These are phyloP conservation scores for Anastatica hierochuntica DNA, from an alignment of 345 rosid genomes.

Conservation along the genomic window DNA sequence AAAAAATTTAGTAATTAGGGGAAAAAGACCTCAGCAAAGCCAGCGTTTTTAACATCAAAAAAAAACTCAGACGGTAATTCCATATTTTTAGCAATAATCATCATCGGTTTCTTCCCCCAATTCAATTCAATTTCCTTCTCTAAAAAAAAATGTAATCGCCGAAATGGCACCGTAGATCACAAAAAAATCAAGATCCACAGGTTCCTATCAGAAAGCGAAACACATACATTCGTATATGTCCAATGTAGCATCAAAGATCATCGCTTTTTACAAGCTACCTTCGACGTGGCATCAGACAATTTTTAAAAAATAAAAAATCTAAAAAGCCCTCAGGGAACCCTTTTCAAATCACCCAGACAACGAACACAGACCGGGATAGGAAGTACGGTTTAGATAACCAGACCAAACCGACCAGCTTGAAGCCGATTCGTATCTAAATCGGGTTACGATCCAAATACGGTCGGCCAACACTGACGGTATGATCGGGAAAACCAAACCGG, in stretches of 20 bases:
- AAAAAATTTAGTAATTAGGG: too few relatives aligned
- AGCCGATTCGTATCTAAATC: too few relatives aligned
- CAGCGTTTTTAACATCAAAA: conserved; percentile 23
- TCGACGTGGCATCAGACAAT: conserved; percentile 52
- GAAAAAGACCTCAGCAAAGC: conserved; percentile 22
- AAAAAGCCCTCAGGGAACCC: conserved; percentile 17
- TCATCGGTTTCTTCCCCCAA: neutral
- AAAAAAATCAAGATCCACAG: conserved; percentile 26
- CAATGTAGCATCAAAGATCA: conserved; percentile 57
- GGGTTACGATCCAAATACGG: too few relatives aligned
- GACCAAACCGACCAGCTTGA: too few relatives aligned
- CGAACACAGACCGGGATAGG: too few relatives aligned
- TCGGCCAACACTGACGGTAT: too few relatives aligned
- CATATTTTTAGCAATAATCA: conserved; percentile 31
- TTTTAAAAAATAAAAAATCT: too few relatives aligned
- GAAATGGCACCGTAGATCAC: conserved; percentile 27
- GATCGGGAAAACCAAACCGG: too few relatives aligned
- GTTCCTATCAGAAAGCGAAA: conserved; percentile 62
- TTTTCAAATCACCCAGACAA: too few relatives aligned
- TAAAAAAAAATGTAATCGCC: conserved; percentile 17
- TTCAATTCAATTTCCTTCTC: too few relatives aligned
- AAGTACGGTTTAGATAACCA: too few relatives aligned
- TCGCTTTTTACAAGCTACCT: conserved; percentile 9
- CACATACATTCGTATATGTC: conserved; percentile 30
- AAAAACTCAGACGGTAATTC: conserved; percentile 79